A percentile compares a stretch with the other conserved stretches of the same genome.
Evolutionary conservation across 139 green algal species (phyloP).

Genomic region (Astrephomene gubernaculifera): DNA sequence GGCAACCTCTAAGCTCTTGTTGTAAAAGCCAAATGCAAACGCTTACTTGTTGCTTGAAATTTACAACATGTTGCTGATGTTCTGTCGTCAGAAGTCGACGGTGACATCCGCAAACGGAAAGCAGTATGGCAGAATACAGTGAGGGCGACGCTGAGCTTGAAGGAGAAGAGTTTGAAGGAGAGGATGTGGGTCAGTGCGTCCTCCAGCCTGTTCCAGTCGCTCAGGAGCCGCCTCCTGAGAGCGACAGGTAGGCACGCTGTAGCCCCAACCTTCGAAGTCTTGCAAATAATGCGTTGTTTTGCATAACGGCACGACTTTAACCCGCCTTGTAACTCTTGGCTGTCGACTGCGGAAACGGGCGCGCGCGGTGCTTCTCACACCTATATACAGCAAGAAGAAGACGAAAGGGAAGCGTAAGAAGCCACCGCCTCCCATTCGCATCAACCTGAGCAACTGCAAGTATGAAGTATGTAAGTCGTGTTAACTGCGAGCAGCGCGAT

Average conservation of each 20-base stretch:
- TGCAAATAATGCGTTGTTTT: too few relatives aligned
- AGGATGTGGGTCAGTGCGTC: neutral
- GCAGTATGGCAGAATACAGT: slow-evolving; percentile 15
- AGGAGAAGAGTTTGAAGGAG: slow-evolving; percentile 34
- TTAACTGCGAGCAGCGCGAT: too few relatives aligned
- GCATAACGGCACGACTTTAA: too few relatives aligned
- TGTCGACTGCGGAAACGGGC: neutral
- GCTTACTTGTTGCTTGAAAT: neutral
- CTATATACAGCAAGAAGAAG: slow-evolving; percentile 21
- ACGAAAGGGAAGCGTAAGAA: slow-evolving; percentile 53
- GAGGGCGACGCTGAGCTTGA: slow-evolving; percentile 27
- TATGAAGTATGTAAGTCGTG: slow-evolving; percentile 84
- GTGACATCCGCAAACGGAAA: neutral
- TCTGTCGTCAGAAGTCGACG: neutral
- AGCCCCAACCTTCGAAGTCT: neutral
- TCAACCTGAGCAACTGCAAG: slow-evolving; percentile 81
- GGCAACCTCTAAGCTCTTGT: too few relatives aligned
- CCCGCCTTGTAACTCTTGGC: neutral
- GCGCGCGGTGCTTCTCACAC: neutral
- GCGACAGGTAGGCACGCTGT: neutral
- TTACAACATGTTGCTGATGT: neutral
- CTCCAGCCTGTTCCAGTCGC: neutral
- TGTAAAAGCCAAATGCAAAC: too few relatives aligned
- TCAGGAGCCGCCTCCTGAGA: slow-evolving; percentile 25
- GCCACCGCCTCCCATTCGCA: slow-evolving; percentile 51